Evolutionary conservation across 176 grass and related monocot genomes (phyloP).

Genomic region (Dactylis glomerata): DNA sequence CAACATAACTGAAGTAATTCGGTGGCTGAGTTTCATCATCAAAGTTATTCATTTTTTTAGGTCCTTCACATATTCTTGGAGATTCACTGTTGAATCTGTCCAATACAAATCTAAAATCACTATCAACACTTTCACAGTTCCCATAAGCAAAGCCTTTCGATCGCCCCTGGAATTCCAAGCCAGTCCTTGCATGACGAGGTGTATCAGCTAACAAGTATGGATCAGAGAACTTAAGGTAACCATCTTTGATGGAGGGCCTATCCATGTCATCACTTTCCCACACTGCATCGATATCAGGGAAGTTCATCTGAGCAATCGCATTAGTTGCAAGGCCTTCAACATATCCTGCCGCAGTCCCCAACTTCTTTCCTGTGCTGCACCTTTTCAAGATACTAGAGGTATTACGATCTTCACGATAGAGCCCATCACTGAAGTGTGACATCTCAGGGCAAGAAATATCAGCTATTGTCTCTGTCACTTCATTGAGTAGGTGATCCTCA

Average conservation of each 20-base stretch:
- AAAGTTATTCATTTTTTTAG: conserved; percentile 27
- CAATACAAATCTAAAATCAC: conserved; percentile 19
- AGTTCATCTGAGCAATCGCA: conserved; percentile 26
- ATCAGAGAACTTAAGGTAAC: conserved; percentile 30
- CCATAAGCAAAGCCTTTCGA: conserved; percentile 29
- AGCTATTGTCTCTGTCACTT: conserved; percentile 12
- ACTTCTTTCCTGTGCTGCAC: conserved; percentile 27
- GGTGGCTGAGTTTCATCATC: background rate
- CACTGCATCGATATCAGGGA: conserved; percentile 25
- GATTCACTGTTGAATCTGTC: conserved; percentile 30
- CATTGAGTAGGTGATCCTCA: conserved; percentile 31
- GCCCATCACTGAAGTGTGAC: conserved; percentile 29
- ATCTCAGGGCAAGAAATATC: conserved; percentile 38
- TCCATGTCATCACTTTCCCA: conserved; percentile 30
- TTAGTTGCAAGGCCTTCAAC: conserved; percentile 23
- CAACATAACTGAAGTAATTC: conserved; percentile 30
- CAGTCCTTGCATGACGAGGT: conserved; percentile 30
- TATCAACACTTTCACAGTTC: conserved; percentile 27
- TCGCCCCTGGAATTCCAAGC: conserved; percentile 1
- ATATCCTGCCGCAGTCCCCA: conserved; percentile 25
- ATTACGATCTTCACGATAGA: conserved; percentile 40
- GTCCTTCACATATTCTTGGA: conserved; percentile 44
- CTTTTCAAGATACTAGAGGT: conserved; percentile 37
- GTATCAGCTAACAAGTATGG: conserved; percentile 29
- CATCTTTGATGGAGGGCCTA: conserved; percentile 35